Evolutionary conservation across 495 filamentous ascomycete genomes (phyloP).

Genomic region (Neurospora sp.): DNA sequence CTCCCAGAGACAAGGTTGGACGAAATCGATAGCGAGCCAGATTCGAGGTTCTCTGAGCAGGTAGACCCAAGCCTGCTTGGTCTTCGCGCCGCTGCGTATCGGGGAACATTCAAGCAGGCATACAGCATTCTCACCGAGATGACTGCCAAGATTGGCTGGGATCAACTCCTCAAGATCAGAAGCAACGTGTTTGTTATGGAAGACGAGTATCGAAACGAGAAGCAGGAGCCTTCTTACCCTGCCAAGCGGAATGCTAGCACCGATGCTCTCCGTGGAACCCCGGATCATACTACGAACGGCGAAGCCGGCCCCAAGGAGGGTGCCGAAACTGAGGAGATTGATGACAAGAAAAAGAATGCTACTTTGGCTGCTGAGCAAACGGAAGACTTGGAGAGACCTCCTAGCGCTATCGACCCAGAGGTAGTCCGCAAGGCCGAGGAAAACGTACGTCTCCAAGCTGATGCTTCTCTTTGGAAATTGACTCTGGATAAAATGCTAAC

Average conservation of each 20-base stretch:
- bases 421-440: slow-evolving; percentile 78
- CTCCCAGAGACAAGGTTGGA: slow-evolving; percentile 86
- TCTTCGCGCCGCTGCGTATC: slow-evolving; percentile 76
- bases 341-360: slow-evolving; percentile 28
- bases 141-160: slow-evolving; percentile 93
- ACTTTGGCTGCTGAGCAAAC: slow-evolving; percentile 17
- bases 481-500: slow-evolving; percentile 13
- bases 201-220: slow-evolving; percentile 91
- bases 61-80: slow-evolving; percentile 82
- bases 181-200: slow-evolving; percentile 99
- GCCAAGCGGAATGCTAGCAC: slow-evolving; percentile 64
- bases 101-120: slow-evolving; percentile 89
- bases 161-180: slow-evolving; percentile 81
- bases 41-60: slow-evolving; percentile 67
- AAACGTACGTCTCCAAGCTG: slow-evolving; percentile 45
- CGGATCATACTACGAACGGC: slow-evolving; percentile 55
- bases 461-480: not conserved
- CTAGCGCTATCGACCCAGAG: slow-evolving; percentile 71
- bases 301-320: slow-evolving; percentile 28
- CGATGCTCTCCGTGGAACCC: slow-evolving; percentile 56
- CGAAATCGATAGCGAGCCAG: slow-evolving; percentile 84
- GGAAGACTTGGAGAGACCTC: slow-evolving; percentile 61
- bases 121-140: slow-evolving; percentile 92
- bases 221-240: slow-evolving; percentile 48
- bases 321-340: slow-evolving; percentile 38